phyloP scores from a whole-genome alignment of 2,329 filamentous ascomycete genomes.

The Sporothrix mexicana region DNA sequence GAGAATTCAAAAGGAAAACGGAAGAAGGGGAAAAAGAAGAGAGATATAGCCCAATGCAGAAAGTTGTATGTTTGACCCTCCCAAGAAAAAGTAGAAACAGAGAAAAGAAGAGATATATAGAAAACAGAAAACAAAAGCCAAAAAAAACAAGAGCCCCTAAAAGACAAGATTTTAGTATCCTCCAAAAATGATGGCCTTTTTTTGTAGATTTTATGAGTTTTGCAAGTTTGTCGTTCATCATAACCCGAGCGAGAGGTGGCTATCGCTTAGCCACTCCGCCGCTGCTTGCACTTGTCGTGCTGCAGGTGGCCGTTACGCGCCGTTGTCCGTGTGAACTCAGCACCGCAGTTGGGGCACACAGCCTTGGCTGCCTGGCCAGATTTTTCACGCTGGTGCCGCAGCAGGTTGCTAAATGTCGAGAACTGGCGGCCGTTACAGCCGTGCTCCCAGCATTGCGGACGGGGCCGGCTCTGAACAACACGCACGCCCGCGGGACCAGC shows the following conservation, averaged over 20 bases:
- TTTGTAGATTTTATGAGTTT: not conserved
- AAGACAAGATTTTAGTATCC: not conserved
- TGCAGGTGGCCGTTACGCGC: constrained; percentile 84
- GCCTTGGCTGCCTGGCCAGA: constrained; percentile 89
- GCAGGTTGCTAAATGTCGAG: constrained; percentile 92
- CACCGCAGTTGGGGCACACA: constrained; percentile 86
- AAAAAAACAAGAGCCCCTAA: not conserved
- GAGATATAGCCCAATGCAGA: constrained; percentile 12
- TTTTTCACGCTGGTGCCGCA: constrained; percentile 92
- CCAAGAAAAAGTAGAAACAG: not conserved
- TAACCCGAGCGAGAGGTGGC: not conserved
- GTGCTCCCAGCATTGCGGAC: constrained; percentile 96
- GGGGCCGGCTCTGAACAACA: constrained; percentile 79
- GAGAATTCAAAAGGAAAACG: constrained; percentile 36
- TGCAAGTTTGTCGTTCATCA: not conserved
- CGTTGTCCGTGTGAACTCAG: constrained; percentile 87
- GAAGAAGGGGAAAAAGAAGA: constrained; percentile 32
- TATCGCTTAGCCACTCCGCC: constrained; percentile 50
- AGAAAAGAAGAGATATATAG: not conserved
- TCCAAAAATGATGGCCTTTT: constrained; percentile 13
- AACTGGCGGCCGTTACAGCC: constrained; percentile 96
- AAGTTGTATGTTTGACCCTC: constrained; percentile 6
- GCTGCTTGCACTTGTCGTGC: constrained; percentile 91
- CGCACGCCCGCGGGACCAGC: constrained; percentile 59
- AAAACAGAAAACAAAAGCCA: not conserved